These are phyloP conservation scores for Acer yangbiense DNA, from an alignment of 345 rosid genomes.

Conservation along the genomic window DNA sequence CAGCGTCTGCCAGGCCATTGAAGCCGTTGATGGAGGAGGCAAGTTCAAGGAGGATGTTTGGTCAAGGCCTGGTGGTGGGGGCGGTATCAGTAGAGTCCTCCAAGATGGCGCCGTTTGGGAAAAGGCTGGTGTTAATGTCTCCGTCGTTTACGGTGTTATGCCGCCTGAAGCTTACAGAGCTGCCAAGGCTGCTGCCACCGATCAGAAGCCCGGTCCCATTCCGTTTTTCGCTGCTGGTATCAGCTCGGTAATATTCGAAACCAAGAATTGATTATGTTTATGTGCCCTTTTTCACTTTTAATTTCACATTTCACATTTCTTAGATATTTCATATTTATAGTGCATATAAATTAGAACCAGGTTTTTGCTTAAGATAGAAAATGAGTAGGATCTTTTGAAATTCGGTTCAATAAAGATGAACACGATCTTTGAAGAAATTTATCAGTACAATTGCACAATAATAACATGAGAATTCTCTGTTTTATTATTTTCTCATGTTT, in stretches of 20 bases:
- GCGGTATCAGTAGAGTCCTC: conserved; percentile 94
- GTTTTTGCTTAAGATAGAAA: background rate
- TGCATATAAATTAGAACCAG: too few species aligned
- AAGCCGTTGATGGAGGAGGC: conserved; percentile 60
- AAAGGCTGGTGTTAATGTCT: conserved; percentile 97
- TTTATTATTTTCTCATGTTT: background rate
- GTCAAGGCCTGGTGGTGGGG: conserved; percentile 98
- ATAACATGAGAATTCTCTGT: background rate
- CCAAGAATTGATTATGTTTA: background rate
- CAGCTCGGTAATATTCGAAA: conserved; percentile 63
- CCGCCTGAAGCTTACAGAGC: conserved; percentile 99
- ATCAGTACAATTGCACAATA: background rate
- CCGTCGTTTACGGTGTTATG: conserved; percentile 95
- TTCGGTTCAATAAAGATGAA: too few species aligned
- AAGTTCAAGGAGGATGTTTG: conserved; percentile 96
- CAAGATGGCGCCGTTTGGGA: conserved; percentile 93
- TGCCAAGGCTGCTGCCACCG: conserved; percentile 68
- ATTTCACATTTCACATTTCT: background rate
- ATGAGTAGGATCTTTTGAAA: background rate
- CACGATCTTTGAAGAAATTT: too few species aligned
- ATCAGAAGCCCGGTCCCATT: conserved; percentile 77
- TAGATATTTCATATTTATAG: too few species aligned
- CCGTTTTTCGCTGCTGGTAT: conserved; percentile 97
- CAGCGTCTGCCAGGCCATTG: conserved; percentile 70
- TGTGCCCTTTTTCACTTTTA: background rate